These are phyloP conservation scores for Pisolithus marmoratus DNA, from an alignment of 768 basidiomycete species.

Conservation along the genomic window DNA sequence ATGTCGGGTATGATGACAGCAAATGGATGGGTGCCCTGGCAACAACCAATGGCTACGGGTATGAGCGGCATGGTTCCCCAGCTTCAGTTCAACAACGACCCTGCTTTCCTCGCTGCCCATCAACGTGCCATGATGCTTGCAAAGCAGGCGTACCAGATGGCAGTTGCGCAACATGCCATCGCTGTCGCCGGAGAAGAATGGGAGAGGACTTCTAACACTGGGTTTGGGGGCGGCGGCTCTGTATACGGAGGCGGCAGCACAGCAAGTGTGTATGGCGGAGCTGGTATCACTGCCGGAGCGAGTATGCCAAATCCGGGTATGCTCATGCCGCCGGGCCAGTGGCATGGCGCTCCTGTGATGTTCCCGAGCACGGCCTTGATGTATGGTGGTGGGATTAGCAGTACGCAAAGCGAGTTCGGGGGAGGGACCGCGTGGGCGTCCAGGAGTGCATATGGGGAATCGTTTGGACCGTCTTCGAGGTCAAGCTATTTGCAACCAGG, in stretches of 20 bases:
- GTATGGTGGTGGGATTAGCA: constrained; percentile 45
- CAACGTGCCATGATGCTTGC: constrained; percentile 84
- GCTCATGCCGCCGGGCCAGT: constrained; percentile 32
- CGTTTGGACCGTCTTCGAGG: constrained; percentile 40
- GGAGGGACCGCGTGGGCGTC: constrained; percentile 47
- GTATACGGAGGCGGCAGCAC: constrained; percentile 34
- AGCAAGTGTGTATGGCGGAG: constrained; percentile 44
- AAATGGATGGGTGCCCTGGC: constrained; percentile 31
- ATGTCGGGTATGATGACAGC: constrained; percentile 23
- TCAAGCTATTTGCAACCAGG: neutral
- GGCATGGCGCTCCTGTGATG: constrained; percentile 42
- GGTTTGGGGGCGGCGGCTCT: constrained; percentile 34
- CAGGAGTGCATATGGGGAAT: constrained; percentile 67
- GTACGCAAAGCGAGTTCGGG: constrained; percentile 62
- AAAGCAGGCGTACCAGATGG: constrained; percentile 87
- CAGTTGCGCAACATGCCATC: constrained; percentile 88
- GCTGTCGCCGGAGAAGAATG: constrained; percentile 86
- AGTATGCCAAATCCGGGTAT: constrained; percentile 34
- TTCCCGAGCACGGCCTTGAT: constrained; percentile 52
- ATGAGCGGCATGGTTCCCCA: constrained; percentile 31
- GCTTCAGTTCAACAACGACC: constrained; percentile 42
- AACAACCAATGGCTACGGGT: constrained; percentile 20
- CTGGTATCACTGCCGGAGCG: constrained; percentile 26
- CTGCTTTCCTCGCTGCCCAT: constrained; percentile 63
- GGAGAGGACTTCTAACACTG: constrained; percentile 69